Evolutionary conservation across 257 asterid genomes (phyloP), one percentile per base, ranked within the genome.

Genomic region (Solanum ossicruentum): DNA sequence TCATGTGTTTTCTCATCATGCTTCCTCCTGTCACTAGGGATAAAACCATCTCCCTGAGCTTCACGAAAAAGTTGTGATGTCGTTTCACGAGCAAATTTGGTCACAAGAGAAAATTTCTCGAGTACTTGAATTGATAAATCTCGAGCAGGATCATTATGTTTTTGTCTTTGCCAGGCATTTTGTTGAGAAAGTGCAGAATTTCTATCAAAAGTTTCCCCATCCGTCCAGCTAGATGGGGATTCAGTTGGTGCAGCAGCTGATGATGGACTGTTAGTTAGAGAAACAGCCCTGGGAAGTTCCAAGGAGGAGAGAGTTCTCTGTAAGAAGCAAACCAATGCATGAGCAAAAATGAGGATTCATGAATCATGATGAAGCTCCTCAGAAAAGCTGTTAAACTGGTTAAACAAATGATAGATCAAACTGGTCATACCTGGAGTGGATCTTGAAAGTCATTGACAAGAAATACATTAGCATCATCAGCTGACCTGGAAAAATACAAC

Each of bases 11-110:
- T 61, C 15, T 90, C 93, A 65, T 83, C 89, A 73, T 81, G 89
- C 85, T 91, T 93, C 90, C 87, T 91, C 87, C 87, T 91, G 55
- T 92, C 96, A 86, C 87, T 91, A 86, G 93, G 86, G 84, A 89
- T 23, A 85, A 88, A 92, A 83, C 90, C 89, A 89, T 95, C 97
- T 86, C 86, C 58, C 54, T 86, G 90, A 89, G 90, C 87, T 65
- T 97, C 99, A 85, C 98, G 91, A 82, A 97, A 95, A 80, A 97
- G 91, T 89, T 97, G 99, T 81, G 98, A 95, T 88, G 99, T 97
- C 78, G 99, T 93, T 94, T 97, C 99, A 83, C 99, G 99, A 84
- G 99, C 99, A 92, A 97, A 94, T 88, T 96, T 89, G 52, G 99
- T 97, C 83, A 95, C 99, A 86, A 95, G 98, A 45, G 99, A 97